Evolutionary conservation across 2,329 filamentous ascomycete genomes (phyloP), one percentile per base, ranked within the genome.

Genomic region (Aspergillus awamori): DNA sequence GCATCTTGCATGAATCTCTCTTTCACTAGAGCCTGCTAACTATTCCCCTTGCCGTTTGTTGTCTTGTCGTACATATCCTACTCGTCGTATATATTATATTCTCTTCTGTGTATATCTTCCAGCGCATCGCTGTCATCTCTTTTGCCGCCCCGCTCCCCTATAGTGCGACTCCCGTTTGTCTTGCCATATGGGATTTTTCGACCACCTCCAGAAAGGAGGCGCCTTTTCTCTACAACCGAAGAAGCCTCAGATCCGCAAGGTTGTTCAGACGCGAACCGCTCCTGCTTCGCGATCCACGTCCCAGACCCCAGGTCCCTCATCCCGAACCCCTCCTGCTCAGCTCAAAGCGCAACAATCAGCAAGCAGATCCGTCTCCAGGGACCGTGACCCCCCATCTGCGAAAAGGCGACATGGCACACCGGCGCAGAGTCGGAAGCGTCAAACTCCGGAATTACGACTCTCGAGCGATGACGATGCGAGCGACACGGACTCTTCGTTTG

Each of bases 141-240:
- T 53, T 58, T 30, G 15, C 22, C 41, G 45, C 51, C 51, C 53
- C 55, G 24, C 53, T 39, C 58, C 36, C 38, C 51, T 54, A 36
- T 30, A 59, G 48, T 60, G 48, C 64, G 38, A 53, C 55, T 38
- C 60, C 41, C 55, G 51, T 56, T 36, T 11, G 11, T 36, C 54
- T 55, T 59, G 39, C 68, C 63, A 63, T 60, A 80, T 79, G 77
- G 76, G 77, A 53, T 79, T 79, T 67, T 80, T 80, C 67, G 77
- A 80, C 63, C 76, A 79, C 63, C 72, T 80, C 62, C 77, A 79
- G 60, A 79, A 79, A 70, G 76, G 76, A 72, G 77, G 76, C 63
- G 71, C 69, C 36, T 77, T 77, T 57, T 76, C 76, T 41, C 70
- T 80, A 54, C 77, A 78, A 59, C 69, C 77, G 43, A 75, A 79